Evolutionary conservation across 2,329 filamentous ascomycete genomes (phyloP), one percentile per base, ranked within the genome.

Genomic region (Beauveria sp.): DNA sequence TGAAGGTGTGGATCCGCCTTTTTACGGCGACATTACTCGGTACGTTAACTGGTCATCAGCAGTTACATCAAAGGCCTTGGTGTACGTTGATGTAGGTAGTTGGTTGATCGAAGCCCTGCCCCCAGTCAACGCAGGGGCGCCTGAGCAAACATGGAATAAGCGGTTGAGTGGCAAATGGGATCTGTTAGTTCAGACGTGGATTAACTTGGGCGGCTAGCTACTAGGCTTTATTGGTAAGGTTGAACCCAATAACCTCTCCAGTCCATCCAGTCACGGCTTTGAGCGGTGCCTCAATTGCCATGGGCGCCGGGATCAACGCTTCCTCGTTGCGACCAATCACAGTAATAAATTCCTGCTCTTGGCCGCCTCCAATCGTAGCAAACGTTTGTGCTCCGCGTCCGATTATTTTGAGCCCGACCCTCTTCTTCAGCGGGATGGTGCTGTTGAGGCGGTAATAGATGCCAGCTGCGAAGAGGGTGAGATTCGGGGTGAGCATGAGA

Each of bases 401-500:
- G 22, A 22, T 48, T 5, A 48, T 16, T 7, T 48, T 26, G 24
- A 48, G 10, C 1, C 46, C 20, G 6, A 48, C 46, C 22, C 46
- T 16, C 5, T 14, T 16, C 34, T 56, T 43, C 20, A 56, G n/a
- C 8, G 54, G 54, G 7, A 56, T 56, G 10, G 60, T 51, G 14
- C 40, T 57, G 64, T 75, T 75, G 7, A 74, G 65, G 3, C 71
- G 64, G 66, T 71, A 77, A 57, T 73, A 71, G 56, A 70, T 73
- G 0, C 72, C 74, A 1, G 67, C 68, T 0, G 74, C 68, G 54
- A 73, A 70, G 1, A 76, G 63, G 0, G 73, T 74, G 28, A 76
- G 61, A 44, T 68, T 72, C 0, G 73, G 72, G 14, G 73, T 76
- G n/a, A 74, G 67, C 67, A 72, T 64, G n/a, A 80, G 75, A 3